Evolutionary conservation across 2,329 filamentous ascomycete genomes (phyloP), one percentile per base, ranked within the genome.

Genomic region (Ascochyta rabiei): DNA sequence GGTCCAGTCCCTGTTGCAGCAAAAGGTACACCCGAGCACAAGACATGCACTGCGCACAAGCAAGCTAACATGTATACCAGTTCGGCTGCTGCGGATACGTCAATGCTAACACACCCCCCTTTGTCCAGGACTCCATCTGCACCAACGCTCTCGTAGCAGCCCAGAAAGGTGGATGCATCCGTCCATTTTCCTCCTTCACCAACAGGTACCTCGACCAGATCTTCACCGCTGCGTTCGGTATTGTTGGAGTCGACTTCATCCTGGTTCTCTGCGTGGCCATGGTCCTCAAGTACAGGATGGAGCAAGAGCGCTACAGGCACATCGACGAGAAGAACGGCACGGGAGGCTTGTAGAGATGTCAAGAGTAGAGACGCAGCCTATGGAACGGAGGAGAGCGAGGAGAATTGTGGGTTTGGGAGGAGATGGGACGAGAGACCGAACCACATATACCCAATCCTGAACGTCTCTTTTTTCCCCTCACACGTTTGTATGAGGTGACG

Each of bases 71-170:
- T 66, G 28, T 1, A 7, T 19, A 43, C 63, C 66, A 91, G 86
- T 93, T 93, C 72, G 73, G 85, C 65, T 95, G 90, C 84, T 95
- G 90, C 66, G 90, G 90, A 58, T 95, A 90, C 77, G 77, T 84
- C 64, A 91, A 92, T 77, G 85, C 83, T 73, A 88, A 86, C 4
- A 82, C 84, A 12, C 88, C 89, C 10, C 85, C 87, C 46, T 93
- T 93, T 71, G 80, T 91, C 60, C 85, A 84, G 51, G 87, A 93
- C 66, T 61, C 74, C 6, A 84, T 82, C 1, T 95, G 90, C 73
- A 82, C 85, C 9, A 90, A 86, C 68, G 84, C 88, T 6, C 84
- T 89, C 2, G 83, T 87, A 33, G 89, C 90, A 2, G 86, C 88
- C 13, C 81, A 89, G 31, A 83, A 88, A 70, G 81, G 82, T 52